Base-by-base conservation (phyloP, 495 filamentous ascomycete genomes). In the Staphylotrichum tortipilum region DNA sequence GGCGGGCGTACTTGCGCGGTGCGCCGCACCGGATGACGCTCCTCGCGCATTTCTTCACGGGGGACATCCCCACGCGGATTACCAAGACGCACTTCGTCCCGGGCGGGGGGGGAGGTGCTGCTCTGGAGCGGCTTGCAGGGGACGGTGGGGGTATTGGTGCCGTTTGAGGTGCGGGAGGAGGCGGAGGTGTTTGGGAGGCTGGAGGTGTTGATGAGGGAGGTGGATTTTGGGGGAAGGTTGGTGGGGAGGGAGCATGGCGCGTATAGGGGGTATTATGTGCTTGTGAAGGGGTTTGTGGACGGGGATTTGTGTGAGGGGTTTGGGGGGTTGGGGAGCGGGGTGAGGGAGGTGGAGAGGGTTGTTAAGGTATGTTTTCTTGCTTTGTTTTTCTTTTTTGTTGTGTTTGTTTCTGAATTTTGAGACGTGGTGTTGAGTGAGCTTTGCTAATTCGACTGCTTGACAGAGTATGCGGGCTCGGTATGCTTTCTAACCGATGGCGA, bases 231-330 rank as follows among this genome's bases (percentile, higher is more conserved):
- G n/a, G n/a, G n/a, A n/a, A n/a, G n/a, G n/a, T n/a, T n/a, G 77
- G 89, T 38, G 77, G 73, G 17, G 88, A 95, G 54, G 85, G 94
- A 55, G 77, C 89, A 18, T 88, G 89, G 11, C 73, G 95, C 19
- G 88, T 98, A 94, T 61, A 75, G 92, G 47, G 79, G 88, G 40
- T 98, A 97, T 63, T 97, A 98, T 64, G 87, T 85, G n/a, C 92
- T 92, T 2, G 87, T 91, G 9, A 98, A 98, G 75, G 88, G 88
- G 0, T 81, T 94, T 24, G 92, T 98, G 61, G 92, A 98, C 67
- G 92, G 92, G n/a, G 92, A 98, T 72, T 71, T 98, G 52, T 94
- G 90, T 62, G 92, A 98, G 72, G 77, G 86, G 59, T 98, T 88
- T 64, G 77, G 35, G 35, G n/a, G n/a, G n/a, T n/a, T n/a, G n/a